Evolutionary conservation across 331 rosid species (phyloP).

Genomic region (Acacia concinna): DNA sequence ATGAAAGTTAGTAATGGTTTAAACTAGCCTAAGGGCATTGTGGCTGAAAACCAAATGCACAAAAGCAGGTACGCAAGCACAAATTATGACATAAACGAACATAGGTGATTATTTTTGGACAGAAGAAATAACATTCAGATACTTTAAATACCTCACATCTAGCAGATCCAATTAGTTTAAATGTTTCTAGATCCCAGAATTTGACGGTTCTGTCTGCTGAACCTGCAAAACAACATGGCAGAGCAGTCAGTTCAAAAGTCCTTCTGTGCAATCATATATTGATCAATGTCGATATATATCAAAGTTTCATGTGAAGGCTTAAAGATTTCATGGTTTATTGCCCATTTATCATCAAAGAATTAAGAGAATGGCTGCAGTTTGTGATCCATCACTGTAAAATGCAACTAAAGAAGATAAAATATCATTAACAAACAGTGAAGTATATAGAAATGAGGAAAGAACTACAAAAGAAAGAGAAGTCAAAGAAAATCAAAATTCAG

Average conservation of each 20-base stretch:
- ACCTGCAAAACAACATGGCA: constrained; percentile 52
- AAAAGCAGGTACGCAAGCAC: not conserved
- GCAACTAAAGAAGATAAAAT: not conserved
- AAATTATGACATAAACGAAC: constrained; percentile 20
- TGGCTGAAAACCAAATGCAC: not conserved
- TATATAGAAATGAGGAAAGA: not conserved
- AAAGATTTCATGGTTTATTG: not conserved
- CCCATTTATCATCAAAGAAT: not conserved
- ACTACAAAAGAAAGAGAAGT: not conserved
- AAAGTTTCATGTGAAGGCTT: not conserved
- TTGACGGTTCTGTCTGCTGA: constrained; percentile 93
- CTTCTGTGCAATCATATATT: not conserved
- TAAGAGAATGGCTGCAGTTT: not conserved
- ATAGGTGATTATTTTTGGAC: constrained; percentile 21
- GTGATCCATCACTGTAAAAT: not conserved
- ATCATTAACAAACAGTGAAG: not conserved
- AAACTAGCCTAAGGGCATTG: constrained; percentile 7
- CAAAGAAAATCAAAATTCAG: not conserved
- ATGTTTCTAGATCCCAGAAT: constrained; percentile 98
- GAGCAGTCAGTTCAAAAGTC: not conserved
- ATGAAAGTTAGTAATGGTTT: not conserved
- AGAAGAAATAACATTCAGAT: constrained; percentile 20
- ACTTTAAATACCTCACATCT: constrained; percentile 77
- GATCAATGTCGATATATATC: not conserved
- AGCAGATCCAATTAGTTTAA: constrained; percentile 92